These are phyloP conservation scores for Solanum neorickii DNA, from an alignment of 257 asterid genomes.

Conservation along the genomic window DNA sequence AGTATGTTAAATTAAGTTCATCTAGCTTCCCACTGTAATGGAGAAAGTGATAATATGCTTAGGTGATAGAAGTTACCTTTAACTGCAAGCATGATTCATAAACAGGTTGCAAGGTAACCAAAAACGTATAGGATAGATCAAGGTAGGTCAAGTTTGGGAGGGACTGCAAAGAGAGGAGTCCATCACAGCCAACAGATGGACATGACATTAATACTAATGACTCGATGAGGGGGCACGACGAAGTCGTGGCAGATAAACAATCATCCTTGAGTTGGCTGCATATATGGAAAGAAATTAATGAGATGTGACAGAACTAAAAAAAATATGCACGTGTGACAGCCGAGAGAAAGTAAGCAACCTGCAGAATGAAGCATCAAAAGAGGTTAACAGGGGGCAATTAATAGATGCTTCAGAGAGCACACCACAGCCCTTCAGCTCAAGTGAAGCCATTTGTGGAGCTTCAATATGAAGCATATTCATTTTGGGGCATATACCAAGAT, in stretches of 20 bases:
- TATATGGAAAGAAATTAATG: not conserved
- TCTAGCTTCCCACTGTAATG: not conserved
- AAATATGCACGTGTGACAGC: not conserved
- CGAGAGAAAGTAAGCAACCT: constrained; percentile 27
- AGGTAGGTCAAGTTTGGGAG: constrained; percentile 72
- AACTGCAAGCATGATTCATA: constrained; percentile 56
- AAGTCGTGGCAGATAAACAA: constrained; percentile 77
- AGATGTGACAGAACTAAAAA: not conserved
- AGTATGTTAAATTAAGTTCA: not conserved
- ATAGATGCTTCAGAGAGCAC: constrained; percentile 74
- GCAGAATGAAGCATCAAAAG: constrained; percentile 98
- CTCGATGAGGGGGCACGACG: constrained; percentile 72
- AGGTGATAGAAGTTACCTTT: constrained; percentile 43
- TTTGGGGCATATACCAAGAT: constrained; percentile 97
- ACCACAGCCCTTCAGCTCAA: constrained; percentile 97
- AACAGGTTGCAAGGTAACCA: constrained; percentile 76
- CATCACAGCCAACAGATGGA: constrained; percentile 76
- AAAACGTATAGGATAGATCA: constrained; percentile 85
- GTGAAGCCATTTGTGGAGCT: constrained; percentile 83
- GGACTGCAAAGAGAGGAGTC: constrained; percentile 54
- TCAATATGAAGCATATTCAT: constrained; percentile 57
- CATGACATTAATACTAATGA: constrained; percentile 89
- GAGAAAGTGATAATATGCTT: not conserved
- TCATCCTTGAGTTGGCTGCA: constrained; percentile 91
- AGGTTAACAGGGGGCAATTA: constrained; percentile 70